phyloP scores from a whole-genome alignment of 192 early-diverging fungal species.

The Pecoramyces ruminantium region DNA sequence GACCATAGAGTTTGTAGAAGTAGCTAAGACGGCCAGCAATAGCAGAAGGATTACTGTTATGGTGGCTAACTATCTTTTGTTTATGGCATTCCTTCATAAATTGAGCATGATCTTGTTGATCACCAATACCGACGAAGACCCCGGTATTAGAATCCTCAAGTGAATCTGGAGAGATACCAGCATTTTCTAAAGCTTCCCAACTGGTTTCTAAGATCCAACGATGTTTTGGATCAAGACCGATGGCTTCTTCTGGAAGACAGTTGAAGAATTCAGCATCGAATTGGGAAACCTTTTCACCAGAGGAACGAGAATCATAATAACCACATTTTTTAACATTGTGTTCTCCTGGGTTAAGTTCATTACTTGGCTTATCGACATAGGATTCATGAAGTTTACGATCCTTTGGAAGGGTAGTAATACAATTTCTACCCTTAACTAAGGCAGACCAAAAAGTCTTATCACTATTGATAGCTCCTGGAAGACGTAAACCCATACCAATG shows the following conservation, averaged over 20 bases:
- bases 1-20: slow-evolving; percentile 10
- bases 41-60: slow-evolving; percentile 1
- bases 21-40: slow-evolving; percentile 11
- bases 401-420: neutral
- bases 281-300: neutral
- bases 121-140: slow-evolving; percentile 8
- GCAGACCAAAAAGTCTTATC: neutral
- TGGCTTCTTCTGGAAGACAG: slow-evolving; percentile 6
- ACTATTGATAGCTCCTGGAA: neutral
- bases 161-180: slow-evolving; percentile 4
- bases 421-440: neutral
- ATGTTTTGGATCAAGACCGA: slow-evolving; percentile 5
- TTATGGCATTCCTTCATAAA: neutral
- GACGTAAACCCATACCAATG: neutral
- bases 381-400: neutral
- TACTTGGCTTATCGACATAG: neutral
- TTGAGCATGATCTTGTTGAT: neutral
- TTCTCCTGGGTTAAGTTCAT: neutral
- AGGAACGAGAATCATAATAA: neutral
- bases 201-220: slow-evolving; percentile 5
- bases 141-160: slow-evolving; percentile 10
- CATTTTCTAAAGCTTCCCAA: slow-evolving; percentile 9
- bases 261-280: neutral
- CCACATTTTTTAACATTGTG: neutral
- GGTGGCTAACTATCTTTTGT: neutral